These are phyloP conservation scores for Phytophthora sojae DNA, from an alignment of 352 stramenopile genomes.

Conservation along the genomic window DNA sequence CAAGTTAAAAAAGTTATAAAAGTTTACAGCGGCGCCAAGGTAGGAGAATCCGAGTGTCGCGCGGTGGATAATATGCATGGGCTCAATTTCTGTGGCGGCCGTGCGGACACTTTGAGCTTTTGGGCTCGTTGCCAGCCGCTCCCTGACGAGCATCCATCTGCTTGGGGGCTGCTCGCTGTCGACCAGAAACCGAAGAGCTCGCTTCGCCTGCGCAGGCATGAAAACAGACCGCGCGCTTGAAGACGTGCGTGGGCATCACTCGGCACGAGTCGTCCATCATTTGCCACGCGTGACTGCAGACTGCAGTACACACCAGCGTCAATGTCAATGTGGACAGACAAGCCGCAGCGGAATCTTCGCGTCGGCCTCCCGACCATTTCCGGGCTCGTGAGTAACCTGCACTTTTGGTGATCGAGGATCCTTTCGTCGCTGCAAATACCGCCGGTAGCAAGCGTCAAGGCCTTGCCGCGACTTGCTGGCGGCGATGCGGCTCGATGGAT, in stretches of 20 bases:
- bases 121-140: neutral
- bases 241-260: neutral
- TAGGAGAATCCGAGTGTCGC: neutral
- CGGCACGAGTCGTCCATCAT: neutral
- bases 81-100: neutral
- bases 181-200: slow-evolving; percentile 2
- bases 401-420: slow-evolving; percentile 20
- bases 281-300: slow-evolving; percentile 1
- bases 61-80: neutral
- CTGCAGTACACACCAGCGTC: neutral
- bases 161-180: neutral
- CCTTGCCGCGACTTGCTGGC: neutral
- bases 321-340: slow-evolving; percentile 15
- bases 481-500: no score
- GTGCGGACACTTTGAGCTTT: neutral
- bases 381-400: slow-evolving; percentile 10
- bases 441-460: neutral
- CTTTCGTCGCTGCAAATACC: neutral
- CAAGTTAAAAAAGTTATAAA: neutral
- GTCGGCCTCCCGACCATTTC: neutral
- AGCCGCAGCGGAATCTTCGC: slow-evolving; percentile 21
- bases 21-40: neutral
- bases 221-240: slow-evolving; percentile 6
- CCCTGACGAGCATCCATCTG: slow-evolving; percentile 20
- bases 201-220: neutral